Evolutionary conservation across 257 asterid genomes (phyloP).

Genomic region (Gentiana straminea): DNA sequence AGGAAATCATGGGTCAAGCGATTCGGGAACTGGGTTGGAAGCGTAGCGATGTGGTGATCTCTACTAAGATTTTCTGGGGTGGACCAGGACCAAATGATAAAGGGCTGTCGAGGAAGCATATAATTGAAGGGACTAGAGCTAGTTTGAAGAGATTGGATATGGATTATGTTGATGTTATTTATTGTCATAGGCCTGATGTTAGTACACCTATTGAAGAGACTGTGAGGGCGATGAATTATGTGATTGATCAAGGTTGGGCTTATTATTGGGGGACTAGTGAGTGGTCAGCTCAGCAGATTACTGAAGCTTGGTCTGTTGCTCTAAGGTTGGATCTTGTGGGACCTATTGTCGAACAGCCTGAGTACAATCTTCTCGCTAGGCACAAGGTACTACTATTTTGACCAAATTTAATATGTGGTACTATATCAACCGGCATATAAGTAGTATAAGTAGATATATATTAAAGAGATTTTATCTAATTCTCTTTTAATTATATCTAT

Average conservation of each 20-base stretch:
- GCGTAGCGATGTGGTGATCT: slow-evolving; percentile 73
- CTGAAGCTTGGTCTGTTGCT: slow-evolving; percentile 95
- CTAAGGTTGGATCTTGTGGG: slow-evolving; percentile 84
- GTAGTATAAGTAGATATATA: too few relatives aligned
- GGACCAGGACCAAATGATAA: slow-evolving; percentile 95
- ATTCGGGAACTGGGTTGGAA: slow-evolving; percentile 95
- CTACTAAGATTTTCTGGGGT: slow-evolving; percentile 99
- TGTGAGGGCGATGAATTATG: slow-evolving; percentile 91
- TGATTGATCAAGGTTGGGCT: slow-evolving; percentile 97
- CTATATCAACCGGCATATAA: too few relatives aligned
- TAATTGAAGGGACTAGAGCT: slow-evolving; percentile 75
- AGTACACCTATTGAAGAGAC: slow-evolving; percentile 91
- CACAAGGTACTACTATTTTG: slow-evolving; percentile 44
- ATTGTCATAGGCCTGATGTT: slow-evolving; percentile 79
- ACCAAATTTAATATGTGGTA: too few relatives aligned
- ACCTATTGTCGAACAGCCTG: slow-evolving; percentile 95
- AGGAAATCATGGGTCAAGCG: slow-evolving; percentile 98
- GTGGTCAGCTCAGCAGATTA: slow-evolving; percentile 98
- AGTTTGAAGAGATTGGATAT: slow-evolving; percentile 69
- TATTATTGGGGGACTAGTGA: slow-evolving; percentile 98
- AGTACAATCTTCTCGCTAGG: slow-evolving; percentile 76
- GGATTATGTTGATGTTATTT: slow-evolving; percentile 81
- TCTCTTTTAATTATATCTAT: too few relatives aligned
- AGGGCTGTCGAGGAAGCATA: slow-evolving; percentile 87
- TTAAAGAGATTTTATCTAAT: too few relatives aligned